phyloP scores from a whole-genome alignment of 164 flowering plant species.

The Annona cherimola region DNA sequence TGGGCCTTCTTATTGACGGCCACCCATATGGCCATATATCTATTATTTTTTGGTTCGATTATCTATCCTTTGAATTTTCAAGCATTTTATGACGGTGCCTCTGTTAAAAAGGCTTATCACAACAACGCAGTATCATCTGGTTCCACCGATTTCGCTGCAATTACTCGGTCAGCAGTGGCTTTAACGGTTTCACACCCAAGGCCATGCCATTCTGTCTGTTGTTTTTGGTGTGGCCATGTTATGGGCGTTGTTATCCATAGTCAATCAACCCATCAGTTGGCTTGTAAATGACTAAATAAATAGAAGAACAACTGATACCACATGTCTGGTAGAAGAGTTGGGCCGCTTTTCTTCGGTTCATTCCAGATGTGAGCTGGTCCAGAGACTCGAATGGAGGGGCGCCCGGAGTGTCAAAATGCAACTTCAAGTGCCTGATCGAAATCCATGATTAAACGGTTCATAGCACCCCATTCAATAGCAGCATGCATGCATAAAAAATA shows the following conservation, averaged over 20 bases:
- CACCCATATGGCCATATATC: no score
- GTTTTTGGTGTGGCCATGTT: not conserved
- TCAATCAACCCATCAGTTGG: not conserved
- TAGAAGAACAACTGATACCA: conserved; percentile 34
- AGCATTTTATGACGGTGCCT: no score
- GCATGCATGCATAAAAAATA: no score
- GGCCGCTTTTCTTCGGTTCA: conserved; percentile 69
- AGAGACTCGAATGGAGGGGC: conserved; percentile 57
- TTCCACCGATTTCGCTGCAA: not conserved
- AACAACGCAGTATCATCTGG: not conserved
- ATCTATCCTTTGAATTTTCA: no score
- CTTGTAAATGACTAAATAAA: not conserved
- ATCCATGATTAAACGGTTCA: not conserved
- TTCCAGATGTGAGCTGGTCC: conserved; percentile 60
- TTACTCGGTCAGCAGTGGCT: not conserved
- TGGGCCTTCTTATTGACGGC: no score
- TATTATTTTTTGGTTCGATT: no score
- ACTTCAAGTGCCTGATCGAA: conserved; percentile 58
- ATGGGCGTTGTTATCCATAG: not conserved
- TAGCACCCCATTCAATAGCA: no score
- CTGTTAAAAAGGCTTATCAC: not conserved
- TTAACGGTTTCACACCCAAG: no score
- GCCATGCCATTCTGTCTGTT: not conserved
- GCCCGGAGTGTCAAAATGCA: conserved; percentile 81
- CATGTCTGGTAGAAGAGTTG: conserved; percentile 82